Evolutionary conservation across 2,329 filamentous ascomycete species (phyloP).

Genomic region (Fusarium albosuccineum): DNA sequence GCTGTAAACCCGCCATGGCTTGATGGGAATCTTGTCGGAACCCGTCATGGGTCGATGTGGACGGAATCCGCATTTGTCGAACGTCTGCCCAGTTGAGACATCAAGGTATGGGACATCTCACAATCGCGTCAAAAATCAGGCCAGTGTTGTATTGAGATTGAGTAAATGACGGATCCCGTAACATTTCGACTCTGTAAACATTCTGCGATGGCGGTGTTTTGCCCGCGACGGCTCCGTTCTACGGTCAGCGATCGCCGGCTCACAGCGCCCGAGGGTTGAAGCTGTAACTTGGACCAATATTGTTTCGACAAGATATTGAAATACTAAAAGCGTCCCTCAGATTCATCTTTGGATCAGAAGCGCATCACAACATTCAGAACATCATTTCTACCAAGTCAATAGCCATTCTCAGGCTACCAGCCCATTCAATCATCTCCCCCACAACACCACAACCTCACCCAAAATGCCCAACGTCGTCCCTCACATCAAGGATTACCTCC

Average conservation of each 20-base stretch:
- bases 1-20: not conserved
- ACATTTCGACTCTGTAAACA: not conserved
- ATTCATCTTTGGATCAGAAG: too few relatives aligned
- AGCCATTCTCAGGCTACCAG: not conserved
- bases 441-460: not conserved
- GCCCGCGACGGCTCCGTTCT: too few relatives aligned
- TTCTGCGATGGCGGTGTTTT: too few relatives aligned
- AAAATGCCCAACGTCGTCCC: constrained; percentile 25
- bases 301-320: too few relatives aligned
- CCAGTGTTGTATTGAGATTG: not conserved
- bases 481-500: constrained; percentile 26
- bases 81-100: not conserved
- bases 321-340: too few relatives aligned
- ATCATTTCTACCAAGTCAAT: not conserved
- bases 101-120: not conserved
- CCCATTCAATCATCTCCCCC: not conserved
- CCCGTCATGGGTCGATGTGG: constrained; percentile 9
- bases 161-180: constrained; percentile 10
- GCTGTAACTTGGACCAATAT: not conserved
- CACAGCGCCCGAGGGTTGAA: not conserved
- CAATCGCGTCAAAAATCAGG: not conserved
- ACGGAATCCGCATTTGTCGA: constrained; percentile 15
- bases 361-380: too few relatives aligned
- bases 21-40: constrained; percentile 1
- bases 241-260: not conserved